Base-by-base conservation (phyloP, 441 rosid genomes). In the Aleurites moluccanus region DNA sequence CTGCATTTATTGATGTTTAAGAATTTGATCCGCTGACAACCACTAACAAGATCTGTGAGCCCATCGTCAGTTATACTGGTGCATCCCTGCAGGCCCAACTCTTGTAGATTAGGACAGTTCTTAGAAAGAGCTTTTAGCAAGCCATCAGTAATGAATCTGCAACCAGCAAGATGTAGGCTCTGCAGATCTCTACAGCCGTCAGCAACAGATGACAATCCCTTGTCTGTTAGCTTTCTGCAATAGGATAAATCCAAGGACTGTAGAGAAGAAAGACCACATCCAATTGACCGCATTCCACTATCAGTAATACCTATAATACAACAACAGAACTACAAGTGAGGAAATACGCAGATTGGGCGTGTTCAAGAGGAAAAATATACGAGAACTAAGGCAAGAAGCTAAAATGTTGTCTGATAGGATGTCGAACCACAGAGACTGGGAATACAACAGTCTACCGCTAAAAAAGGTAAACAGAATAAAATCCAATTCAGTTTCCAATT, bases 1-100 rank as follows among this genome's bases (percentile, higher is more conserved):
- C 83, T 89, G 85, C 99, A 95, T 80, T 93, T 91, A 76, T 88
- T 91, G 44, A 95, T 74, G 73, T 95, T 98, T 72, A 95, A 83
- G 77, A 73, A 75, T 28, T 77, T 83, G 52, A 95, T 90, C 73
- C 64, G 85, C 60, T 64, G 85, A 63, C 99, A 95, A 7, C 96
- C 93, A 44, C 77, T 78, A 27, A 89, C 96, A 68, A 93, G 93
- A 78, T 84, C 85, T 30, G 79, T 70, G 23, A 95, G 83, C 55
- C 99, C 98, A 28, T 75, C 64, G 79, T 91, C 96, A 67, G 90
- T 87, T 68, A 91, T 83, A 45, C 82, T 88, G 74, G 80, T 68
- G 85, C 99, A 95, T 47, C 99, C 98, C 80, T 86, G 92, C 75
- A 95, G 85, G 73, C 90, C 90, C 59, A 95, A 80, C 75, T 85